These are phyloP conservation scores for Croton setiger DNA, from an alignment of 441 rosid genomes.

Conservation along the genomic window DNA sequence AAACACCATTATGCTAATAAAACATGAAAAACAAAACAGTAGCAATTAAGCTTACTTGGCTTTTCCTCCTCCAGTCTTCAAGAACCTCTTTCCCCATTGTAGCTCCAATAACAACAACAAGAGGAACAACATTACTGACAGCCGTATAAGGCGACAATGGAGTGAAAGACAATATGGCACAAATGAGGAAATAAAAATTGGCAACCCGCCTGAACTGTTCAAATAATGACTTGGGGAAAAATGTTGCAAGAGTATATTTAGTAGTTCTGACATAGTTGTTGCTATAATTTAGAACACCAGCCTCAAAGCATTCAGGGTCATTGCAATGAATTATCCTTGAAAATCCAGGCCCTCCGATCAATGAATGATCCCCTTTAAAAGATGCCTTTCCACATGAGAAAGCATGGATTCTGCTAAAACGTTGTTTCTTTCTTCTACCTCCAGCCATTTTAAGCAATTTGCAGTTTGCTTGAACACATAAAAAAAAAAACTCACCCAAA, in stretches of 20 bases:
- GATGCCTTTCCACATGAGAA: conserved; percentile 66
- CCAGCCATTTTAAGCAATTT: conserved; percentile 33
- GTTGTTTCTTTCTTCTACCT: conserved; percentile 54
- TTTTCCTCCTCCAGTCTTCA: conserved; percentile 84
- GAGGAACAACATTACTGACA: conserved; percentile 75
- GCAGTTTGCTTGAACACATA: neutral
- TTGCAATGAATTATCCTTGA: conserved; percentile 83
- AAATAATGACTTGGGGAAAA: conserved; percentile 81
- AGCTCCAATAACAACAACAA: conserved; percentile 66
- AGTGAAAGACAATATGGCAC: conserved; percentile 76
- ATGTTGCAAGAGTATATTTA: conserved; percentile 71
- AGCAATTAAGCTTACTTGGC: conserved; percentile 50
- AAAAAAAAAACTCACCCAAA: neutral
- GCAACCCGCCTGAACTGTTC: conserved; percentile 98
- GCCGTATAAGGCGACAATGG: conserved; percentile 76
- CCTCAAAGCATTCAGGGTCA: conserved; percentile 62
- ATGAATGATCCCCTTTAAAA: conserved; percentile 66
- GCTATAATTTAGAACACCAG: conserved; percentile 44
- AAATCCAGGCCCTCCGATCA: conserved; percentile 95
- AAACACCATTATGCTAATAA: neutral
- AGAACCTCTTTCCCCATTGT: conserved; percentile 86
- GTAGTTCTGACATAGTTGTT: conserved; percentile 76
- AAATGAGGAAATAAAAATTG: conserved; percentile 76
- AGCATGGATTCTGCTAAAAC: conserved; percentile 64
- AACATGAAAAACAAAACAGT: conserved; percentile 11